A percentile compares a stretch with the other conserved stretches of the same genome.
Evolutionary conservation across 805 yeast genomes (phyloP).

Genomic region (Pichia kluyveri): DNA sequence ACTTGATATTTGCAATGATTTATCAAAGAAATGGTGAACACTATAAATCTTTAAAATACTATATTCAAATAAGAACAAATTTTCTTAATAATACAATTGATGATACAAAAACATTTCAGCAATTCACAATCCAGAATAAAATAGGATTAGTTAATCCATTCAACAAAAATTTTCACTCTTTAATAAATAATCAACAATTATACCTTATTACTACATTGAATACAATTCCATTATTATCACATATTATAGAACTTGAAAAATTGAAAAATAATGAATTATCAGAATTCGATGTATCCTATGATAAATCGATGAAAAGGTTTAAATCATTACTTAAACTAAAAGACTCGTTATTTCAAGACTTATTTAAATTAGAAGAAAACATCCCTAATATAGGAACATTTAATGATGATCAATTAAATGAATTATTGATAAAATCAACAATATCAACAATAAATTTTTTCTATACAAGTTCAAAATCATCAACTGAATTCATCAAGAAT

Average conservation of each 20-base stretch:
- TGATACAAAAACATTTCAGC: conserved; percentile 3
- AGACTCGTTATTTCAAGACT: conserved; percentile 12
- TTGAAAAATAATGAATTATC: conserved; percentile 6
- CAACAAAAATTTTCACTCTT: not conserved
- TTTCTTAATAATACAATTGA: not conserved
- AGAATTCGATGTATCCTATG: conserved; percentile 18
- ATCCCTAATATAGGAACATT: not conserved
- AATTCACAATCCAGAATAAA: conserved; percentile 10
- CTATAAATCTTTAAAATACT: conserved; percentile 31
- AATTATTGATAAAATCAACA: not conserved
- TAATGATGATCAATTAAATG: not conserved
- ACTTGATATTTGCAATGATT: conserved; percentile 32
- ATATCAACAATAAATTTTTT: not conserved
- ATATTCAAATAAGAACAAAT: conserved; percentile 14
- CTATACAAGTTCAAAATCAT: not conserved
- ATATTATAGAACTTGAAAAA: conserved; percentile 13
- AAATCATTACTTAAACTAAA: conserved; percentile 14
- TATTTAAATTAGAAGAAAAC: not conserved
- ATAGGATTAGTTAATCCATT: not conserved
- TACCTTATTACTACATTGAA: conserved; percentile 16
- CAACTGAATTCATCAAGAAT: not conserved
- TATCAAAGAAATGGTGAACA: conserved; percentile 31
- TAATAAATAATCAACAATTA: not conserved
- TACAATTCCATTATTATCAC: conserved; percentile 14
- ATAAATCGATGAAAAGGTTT: conserved; percentile 13